These are phyloP conservation scores for Cylindrodendrum hubeiense DNA, from an alignment of 2,329 filamentous ascomycete species.

Conservation along the genomic window DNA sequence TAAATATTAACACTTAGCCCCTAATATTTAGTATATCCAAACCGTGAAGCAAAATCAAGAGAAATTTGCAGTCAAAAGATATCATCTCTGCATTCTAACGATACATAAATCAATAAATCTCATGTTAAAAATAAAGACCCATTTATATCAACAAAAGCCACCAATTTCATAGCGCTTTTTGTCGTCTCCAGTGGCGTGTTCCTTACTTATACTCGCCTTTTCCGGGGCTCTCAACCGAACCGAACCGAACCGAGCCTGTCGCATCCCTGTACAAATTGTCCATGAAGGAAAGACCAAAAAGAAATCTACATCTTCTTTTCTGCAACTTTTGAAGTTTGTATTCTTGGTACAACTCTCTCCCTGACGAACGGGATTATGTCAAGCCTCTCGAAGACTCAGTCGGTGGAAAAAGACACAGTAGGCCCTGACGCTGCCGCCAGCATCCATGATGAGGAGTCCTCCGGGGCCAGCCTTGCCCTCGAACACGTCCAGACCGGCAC, in stretches of 20 bases:
- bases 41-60: too few relatives aligned
- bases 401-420: background rate
- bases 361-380: background rate
- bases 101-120: too few relatives aligned
- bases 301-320: background rate
- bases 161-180: too few relatives aligned
- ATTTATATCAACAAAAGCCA: too few relatives aligned
- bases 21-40: too few relatives aligned
- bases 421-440: background rate
- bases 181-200: too few relatives aligned
- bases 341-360: background rate
- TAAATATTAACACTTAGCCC: too few relatives aligned
- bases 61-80: too few relatives aligned
- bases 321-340: conserved; percentile 1
- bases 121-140: too few relatives aligned
- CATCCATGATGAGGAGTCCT: conserved; percentile 14
- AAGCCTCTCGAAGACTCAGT: conserved; percentile 1
- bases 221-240: conserved; percentile 5
- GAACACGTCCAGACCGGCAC: conserved; percentile 35
- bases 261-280: conserved; percentile 12
- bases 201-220: too few relatives aligned
- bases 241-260: conserved; percentile 14
- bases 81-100: too few relatives aligned
- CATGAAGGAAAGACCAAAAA: background rate
- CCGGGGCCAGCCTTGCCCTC: conserved; percentile 20